Evolutionary conservation across 805 yeast species (phyloP).

Genomic region (Lachancea cidri): DNA sequence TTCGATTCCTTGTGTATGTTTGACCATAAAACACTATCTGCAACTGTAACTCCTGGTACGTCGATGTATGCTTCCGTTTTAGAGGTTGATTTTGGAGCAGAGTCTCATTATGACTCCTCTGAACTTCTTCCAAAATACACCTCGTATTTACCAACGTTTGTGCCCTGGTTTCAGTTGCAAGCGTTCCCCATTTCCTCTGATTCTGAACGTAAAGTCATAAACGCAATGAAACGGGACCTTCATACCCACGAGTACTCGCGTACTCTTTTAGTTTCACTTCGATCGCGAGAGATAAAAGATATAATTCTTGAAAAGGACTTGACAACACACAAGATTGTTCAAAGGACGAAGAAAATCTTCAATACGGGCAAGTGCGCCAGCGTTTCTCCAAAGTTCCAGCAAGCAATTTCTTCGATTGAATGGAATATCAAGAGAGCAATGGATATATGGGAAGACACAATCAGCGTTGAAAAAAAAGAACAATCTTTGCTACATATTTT

Average conservation of each 20-base stretch:
- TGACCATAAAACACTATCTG: background rate
- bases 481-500: slow-evolving; percentile 8
- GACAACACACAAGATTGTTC: slow-evolving; percentile 14
- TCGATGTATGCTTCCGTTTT: slow-evolving; percentile 7
- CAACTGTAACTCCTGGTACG: background rate
- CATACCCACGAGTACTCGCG: slow-evolving; percentile 20
- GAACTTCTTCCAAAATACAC: slow-evolving; percentile 29
- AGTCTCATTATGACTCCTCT: background rate
- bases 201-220: slow-evolving; percentile 43
- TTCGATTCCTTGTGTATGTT: slow-evolving; percentile 15
- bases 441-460: slow-evolving; percentile 18
- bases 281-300: slow-evolving; percentile 37
- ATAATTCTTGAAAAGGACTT: slow-evolving; percentile 23
- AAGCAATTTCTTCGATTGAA: slow-evolving; percentile 21
- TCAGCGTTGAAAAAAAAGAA: slow-evolving; percentile 10
- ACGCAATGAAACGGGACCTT: slow-evolving; percentile 51
- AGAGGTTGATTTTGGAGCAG: slow-evolving; percentile 2
- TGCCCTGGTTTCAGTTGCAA: slow-evolving; percentile 39
- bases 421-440: slow-evolving; percentile 21
- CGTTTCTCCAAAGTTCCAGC: slow-evolving; percentile 16
- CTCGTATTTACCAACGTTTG: slow-evolving; percentile 26
- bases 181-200: slow-evolving; percentile 50
- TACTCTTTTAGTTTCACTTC: slow-evolving; percentile 32
- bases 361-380: slow-evolving; percentile 25
- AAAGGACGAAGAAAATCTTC: slow-evolving; percentile 26